Percentiles rank a stretch among this genome's conserved stretches.
Evolutionary conservation across 192 early-diverging fungal genomes (phyloP).

Genomic region (Podila minutissima): DNA sequence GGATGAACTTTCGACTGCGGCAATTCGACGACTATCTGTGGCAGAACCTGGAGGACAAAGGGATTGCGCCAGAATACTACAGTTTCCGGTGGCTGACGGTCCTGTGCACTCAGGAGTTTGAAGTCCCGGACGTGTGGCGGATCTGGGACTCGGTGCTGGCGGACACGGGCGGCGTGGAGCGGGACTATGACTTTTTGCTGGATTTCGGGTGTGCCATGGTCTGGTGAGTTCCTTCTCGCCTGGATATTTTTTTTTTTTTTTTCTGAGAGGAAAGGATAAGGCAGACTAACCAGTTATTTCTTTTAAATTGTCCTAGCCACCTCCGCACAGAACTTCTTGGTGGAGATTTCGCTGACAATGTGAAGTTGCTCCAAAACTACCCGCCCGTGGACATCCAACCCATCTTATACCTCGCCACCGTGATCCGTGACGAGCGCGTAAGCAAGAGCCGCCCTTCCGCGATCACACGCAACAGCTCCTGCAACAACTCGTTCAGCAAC

Average conservation of each 20-base stretch:
- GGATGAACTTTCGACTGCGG: slow-evolving; percentile 65
- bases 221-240: slow-evolving; percentile 53
- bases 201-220: slow-evolving; percentile 82
- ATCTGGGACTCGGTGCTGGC: slow-evolving; percentile 86
- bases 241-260: background rate
- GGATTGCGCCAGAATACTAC: slow-evolving; percentile 76
- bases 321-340: slow-evolving; percentile 63
- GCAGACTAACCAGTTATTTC: background rate
- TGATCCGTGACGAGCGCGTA: slow-evolving; percentile 41
- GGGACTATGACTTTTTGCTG: slow-evolving; percentile 67
- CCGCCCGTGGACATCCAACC: slow-evolving; percentile 62
- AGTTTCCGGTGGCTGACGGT: slow-evolving; percentile 88
- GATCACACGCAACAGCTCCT: background rate
- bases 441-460: background rate
- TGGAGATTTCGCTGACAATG: slow-evolving; percentile 69
- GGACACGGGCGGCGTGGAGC: slow-evolving; percentile 60
- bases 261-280: background rate
- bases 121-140: slow-evolving; percentile 78
- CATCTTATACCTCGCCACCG: slow-evolving; percentile 49
- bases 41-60: slow-evolving; percentile 68
- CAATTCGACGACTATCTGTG: slow-evolving; percentile 69
- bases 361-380: slow-evolving; percentile 71
- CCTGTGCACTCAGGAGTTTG: slow-evolving; percentile 77
- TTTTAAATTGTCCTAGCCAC: slow-evolving; percentile 44
- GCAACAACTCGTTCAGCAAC: background rate